Conservation (phyloP, 495 filamentous ascomycete species). For the Annulohypoxylon stygium region DNA sequence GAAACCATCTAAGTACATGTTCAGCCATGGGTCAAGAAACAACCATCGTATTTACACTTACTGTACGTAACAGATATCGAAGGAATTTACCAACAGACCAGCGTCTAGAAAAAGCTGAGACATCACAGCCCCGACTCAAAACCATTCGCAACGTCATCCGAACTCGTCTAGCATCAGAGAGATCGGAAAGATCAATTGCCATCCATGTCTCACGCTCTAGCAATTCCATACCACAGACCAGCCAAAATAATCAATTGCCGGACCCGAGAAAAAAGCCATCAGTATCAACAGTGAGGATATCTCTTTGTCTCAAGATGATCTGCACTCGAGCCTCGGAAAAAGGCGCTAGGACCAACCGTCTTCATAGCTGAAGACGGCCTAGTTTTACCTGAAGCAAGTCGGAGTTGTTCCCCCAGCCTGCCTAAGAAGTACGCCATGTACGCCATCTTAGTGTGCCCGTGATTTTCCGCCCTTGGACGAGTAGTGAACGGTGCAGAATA, state of each 20-base stretch:
- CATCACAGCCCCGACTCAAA: slow-evolving; percentile 28
- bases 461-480: not conserved
- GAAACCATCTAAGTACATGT: not conserved
- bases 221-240: slow-evolving; percentile 18
- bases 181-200: slow-evolving; percentile 33
- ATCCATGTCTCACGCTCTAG: slow-evolving; percentile 33
- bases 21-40: not conserved
- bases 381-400: slow-evolving; percentile 19
- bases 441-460: slow-evolving; percentile 29
- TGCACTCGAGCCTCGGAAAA: slow-evolving; percentile 5
- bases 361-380: slow-evolving; percentile 3
- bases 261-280: slow-evolving; percentile 28
- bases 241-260: slow-evolving; percentile 37
- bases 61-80: slow-evolving; percentile 7
- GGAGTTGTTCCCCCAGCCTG: slow-evolving; percentile 19
- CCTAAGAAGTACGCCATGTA: slow-evolving; percentile 24
- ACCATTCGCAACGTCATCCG: slow-evolving; percentile 36
- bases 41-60: not conserved
- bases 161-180: slow-evolving; percentile 20
- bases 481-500: slow-evolving; percentile 22
- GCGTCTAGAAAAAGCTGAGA: slow-evolving; percentile 39
- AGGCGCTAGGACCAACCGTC: slow-evolving; percentile 4
- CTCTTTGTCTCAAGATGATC: not conserved
- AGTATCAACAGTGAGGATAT: not conserved
- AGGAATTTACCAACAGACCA: slow-evolving; percentile 5